A percentile compares a stretch with the other conserved stretches of the same genome.
These are phyloP conservation scores for Rhododendron molle DNA, from an alignment of 148 eudicot genomes.

Conservation along the genomic window DNA sequence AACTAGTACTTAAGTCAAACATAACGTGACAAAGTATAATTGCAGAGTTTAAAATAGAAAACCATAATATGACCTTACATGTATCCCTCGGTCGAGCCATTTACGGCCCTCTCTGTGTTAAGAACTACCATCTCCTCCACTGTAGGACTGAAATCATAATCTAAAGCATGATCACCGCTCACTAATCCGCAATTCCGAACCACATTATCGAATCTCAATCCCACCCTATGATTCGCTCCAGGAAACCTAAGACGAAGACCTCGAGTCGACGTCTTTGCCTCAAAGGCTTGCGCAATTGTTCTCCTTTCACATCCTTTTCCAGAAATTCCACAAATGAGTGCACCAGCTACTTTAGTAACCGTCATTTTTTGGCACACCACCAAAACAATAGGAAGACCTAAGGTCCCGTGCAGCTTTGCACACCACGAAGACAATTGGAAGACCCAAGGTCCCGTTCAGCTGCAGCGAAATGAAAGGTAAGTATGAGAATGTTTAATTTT, in stretches of 20 bases:
- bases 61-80: constrained; percentile 3
- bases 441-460: not conserved
- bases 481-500: not conserved
- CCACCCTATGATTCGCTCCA: constrained; percentile 2
- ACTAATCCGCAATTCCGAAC: constrained; percentile 22
- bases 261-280: not conserved
- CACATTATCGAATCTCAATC: constrained; percentile 13
- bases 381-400: not conserved
- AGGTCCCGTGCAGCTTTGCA: not conserved
- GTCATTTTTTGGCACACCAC: not conserved
- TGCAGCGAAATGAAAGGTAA: not conserved
- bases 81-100: constrained; percentile 13
- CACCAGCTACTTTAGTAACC: constrained; percentile 11
- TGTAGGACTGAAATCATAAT: constrained; percentile 8
- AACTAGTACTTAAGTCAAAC: not conserved
- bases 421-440: not conserved
- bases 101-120: constrained; percentile 11
- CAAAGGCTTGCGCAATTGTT: not conserved
- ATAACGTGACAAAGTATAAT: not conserved
- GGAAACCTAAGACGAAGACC: not conserved
- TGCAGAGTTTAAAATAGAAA: not conserved
- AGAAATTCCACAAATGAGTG: constrained; percentile 18
- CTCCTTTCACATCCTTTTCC: constrained; percentile 14
- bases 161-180: constrained; percentile 15
- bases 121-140: constrained; percentile 17